Evolutionary conservation across 169 alveolate species (phyloP).

Genomic region (Eimeria falciformis): DNA sequence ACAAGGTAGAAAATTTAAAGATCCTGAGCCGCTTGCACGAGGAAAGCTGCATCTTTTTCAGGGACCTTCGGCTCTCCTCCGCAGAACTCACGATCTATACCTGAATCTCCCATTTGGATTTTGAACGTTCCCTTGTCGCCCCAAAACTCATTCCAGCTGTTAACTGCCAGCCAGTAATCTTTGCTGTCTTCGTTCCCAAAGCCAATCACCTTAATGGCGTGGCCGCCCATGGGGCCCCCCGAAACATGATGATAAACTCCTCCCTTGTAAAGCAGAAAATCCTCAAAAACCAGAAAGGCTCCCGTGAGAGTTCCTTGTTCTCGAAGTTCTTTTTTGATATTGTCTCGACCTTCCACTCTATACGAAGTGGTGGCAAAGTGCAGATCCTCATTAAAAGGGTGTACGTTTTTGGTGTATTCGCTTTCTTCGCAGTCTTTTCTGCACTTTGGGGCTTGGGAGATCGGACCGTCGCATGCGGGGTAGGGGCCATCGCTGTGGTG

Average conservation of each 20-base stretch:
- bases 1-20: too few relatives aligned
- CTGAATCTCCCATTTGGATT: conserved; percentile 71
- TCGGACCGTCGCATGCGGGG: conserved; percentile 67
- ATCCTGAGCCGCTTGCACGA: conserved; percentile 42
- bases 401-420: conserved; percentile 43
- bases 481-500: conserved; percentile 77
- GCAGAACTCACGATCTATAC: conserved; percentile 54
- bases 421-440: conserved; percentile 69
- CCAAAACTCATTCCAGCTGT: conserved; percentile 80
- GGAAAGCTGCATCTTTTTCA: not conserved
- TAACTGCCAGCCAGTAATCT: conserved; percentile 78
- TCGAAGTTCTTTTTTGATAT: conserved; percentile 69
- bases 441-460: conserved; percentile 73
- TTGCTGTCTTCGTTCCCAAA: conserved; percentile 77
- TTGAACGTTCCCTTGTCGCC: conserved; percentile 78
- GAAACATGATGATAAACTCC: conserved; percentile 89
- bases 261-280: conserved; percentile 86
- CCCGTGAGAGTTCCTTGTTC: conserved; percentile 82
- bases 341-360: conserved; percentile 53
- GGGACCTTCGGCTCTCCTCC: conserved; percentile 67
- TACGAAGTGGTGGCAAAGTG: conserved; percentile 65
- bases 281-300: conserved; percentile 87
- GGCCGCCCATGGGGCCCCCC: conserved; percentile 87
- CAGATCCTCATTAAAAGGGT: conserved; percentile 57
- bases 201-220: conserved; percentile 90